These are phyloP conservation scores for Arthroderma uncinatum DNA, from an alignment of 2,329 filamentous ascomycete genomes.

Conservation along the genomic window DNA sequence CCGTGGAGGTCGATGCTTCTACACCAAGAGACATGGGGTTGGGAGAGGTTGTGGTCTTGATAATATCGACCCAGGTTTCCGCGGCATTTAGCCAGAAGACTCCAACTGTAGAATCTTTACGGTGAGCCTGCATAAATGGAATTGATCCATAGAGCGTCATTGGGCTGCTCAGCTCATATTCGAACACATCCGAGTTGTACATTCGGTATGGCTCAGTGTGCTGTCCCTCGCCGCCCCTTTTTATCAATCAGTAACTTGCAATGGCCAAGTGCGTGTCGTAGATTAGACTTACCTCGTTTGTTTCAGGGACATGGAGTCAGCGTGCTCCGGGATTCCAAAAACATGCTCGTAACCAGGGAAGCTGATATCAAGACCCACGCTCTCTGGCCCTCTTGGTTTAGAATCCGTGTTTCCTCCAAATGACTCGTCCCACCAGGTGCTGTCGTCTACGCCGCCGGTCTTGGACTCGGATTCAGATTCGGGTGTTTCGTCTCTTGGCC, in stretches of 20 bases:
- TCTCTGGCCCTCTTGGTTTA: conserved; percentile 91
- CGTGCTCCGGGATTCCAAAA: conserved; percentile 87
- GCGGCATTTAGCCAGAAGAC: conserved; percentile 97
- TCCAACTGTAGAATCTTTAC: conserved; percentile 83
- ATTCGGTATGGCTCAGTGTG: conserved; percentile 83
- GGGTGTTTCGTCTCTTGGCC: conserved; percentile 62
- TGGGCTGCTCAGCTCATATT: conserved; percentile 91
- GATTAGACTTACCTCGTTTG: conserved; percentile 54
- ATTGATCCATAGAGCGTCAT: conserved; percentile 99
- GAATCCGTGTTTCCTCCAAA: conserved; percentile 93
- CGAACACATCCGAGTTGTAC: conserved; percentile 95
- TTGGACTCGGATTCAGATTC: conserved; percentile 28
- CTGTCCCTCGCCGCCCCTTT: conserved; percentile 65
- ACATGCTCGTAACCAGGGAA: conserved; percentile 89
- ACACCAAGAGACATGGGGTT: conserved; percentile 70
- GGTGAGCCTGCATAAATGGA: conserved; percentile 94
- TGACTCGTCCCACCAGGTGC: conserved; percentile 94
- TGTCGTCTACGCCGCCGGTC: conserved; percentile 55
- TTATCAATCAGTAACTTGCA: conserved; percentile 16
- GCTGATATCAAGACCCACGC: conserved; percentile 77
- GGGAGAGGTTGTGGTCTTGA: conserved; percentile 60
- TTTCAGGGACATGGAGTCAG: conserved; percentile 75
- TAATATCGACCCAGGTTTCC: conserved; percentile 94
- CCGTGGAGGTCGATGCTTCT: conserved; percentile 59
- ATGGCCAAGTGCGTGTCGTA: not conserved